Base-by-base conservation (phyloP, 2,329 filamentous ascomycete genomes). In the Ophiognomonia clavigignenti-juglandacearum region DNA sequence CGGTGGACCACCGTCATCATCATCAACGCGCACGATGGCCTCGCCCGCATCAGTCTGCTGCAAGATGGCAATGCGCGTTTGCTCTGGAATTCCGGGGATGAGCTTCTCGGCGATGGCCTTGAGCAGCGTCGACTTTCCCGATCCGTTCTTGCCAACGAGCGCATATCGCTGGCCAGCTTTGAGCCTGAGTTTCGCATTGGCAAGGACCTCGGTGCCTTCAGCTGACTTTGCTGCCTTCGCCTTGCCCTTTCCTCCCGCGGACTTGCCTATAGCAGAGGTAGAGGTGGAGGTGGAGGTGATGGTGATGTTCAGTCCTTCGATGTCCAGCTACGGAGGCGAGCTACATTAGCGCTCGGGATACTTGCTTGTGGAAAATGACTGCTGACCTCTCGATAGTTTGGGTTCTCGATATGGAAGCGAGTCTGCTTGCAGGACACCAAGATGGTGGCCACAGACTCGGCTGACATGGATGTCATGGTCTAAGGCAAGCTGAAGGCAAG, bases 141-240 rank as follows among this genome's bases (percentile, higher is more conserved):
- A 85, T 1, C 88, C 88, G 64, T 95, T 95, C 6, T 86, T 76
- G 0, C 88, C 89, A 18, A 92, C 72, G 2, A 95, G 70, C 0
- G 87, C 88, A 70, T 95, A 95, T 51, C 86, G 76, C 38, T 82
- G 73, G 0, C 86, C 84, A 41, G 82, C 78, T 54, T 92, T 87
- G 3, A 95, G 67, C 20, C 82, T 78, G 29, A 95, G 66, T 47
- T 82, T 82, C 1, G 85, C 85, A 61, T 85, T 80, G 9, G 71
- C 72, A 3, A 95, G 71, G 6, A 95, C 77, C 61, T 93, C 88
- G n/a, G 74, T 65, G 9, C 74, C 75, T 4, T 73, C 68, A 10
- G 58, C 53, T 4, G 34, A 13, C 37, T 61, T 72, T 29, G 57
- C 75, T 52, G 58, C 61, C 52, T 75, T 72, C 5, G 63, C 58